phyloP scores from a whole-genome alignment of 208 protist genomes.

The Vickermania spadyakhi region DNA sequence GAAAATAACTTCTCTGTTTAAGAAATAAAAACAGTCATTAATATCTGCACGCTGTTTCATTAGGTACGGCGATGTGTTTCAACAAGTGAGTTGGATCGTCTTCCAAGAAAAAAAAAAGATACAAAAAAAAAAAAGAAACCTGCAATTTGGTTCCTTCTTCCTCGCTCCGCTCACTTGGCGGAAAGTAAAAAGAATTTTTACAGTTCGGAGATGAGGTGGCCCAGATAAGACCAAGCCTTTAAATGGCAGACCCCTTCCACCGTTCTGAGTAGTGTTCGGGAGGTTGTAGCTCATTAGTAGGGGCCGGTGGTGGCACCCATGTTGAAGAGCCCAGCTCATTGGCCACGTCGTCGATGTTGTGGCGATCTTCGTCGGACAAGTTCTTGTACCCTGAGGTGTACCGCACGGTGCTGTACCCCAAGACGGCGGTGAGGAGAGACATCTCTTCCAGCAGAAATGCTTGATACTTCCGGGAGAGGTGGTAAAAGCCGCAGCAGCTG shows the following conservation, averaged over 20 bases:
- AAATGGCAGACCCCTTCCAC: slow-evolving; percentile 27
- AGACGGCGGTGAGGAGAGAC: slow-evolving; percentile 55
- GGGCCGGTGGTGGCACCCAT: slow-evolving; percentile 52
- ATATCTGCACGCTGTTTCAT: too few relatives aligned
- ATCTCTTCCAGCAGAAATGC: slow-evolving; percentile 70
- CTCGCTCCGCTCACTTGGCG: too few relatives aligned
- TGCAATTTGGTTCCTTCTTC: too few relatives aligned
- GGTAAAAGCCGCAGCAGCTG: slow-evolving; percentile 64
- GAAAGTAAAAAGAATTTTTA: too few relatives aligned
- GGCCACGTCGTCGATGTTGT: slow-evolving; percentile 52
- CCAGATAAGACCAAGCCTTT: background rate
- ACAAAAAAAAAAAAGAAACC: too few relatives aligned
- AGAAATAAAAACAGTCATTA: too few relatives aligned
- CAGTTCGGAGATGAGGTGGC: too few relatives aligned
- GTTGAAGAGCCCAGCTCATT: slow-evolving; percentile 41
- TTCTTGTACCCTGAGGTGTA: slow-evolving; percentile 27
- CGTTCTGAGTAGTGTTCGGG: slow-evolving; percentile 30
- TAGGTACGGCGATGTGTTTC: too few relatives aligned
- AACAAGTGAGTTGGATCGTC: too few relatives aligned
- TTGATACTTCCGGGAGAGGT: slow-evolving; percentile 48
- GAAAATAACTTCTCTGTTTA: too few relatives aligned
- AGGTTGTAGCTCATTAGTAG: slow-evolving; percentile 35
- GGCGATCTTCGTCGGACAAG: slow-evolving; percentile 34
- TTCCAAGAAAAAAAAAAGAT: too few relatives aligned
- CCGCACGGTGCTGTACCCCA: slow-evolving; percentile 49